A percentile compares a stretch with the other conserved stretches of the same genome.
These are phyloP conservation scores for Phytophthora pistaciae DNA, from an alignment of 352 stramenopile species.

Conservation along the genomic window DNA sequence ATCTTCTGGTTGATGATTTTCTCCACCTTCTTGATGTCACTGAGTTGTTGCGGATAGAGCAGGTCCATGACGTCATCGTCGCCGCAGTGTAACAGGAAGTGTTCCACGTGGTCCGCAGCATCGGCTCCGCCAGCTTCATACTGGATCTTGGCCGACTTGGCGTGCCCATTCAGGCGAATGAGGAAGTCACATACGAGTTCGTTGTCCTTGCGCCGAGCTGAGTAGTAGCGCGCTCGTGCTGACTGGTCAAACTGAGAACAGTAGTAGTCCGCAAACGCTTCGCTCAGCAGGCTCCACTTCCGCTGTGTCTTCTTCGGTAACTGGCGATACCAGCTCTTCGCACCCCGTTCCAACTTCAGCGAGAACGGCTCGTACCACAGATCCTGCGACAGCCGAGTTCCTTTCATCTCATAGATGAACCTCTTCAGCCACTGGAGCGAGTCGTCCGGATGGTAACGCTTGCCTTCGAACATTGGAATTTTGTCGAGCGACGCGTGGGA, in stretches of 20 bases:
- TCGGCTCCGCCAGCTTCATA: neutral
- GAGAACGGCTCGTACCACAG: conserved; percentile 18
- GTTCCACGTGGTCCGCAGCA: neutral
- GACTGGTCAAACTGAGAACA: neutral
- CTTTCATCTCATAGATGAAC: conserved; percentile 27
- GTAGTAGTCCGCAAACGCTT: neutral
- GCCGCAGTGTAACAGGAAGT: neutral
- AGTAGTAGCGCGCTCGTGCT: neutral
- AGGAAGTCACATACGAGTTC: neutral
- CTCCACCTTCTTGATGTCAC: neutral
- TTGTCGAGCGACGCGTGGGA: neutral
- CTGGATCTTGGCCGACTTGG: neutral
- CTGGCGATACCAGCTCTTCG: too few species aligned
- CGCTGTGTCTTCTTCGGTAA: too few species aligned
- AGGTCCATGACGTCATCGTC: neutral
- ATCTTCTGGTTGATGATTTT: neutral
- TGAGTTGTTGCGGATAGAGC: neutral
- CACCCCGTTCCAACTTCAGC: neutral
- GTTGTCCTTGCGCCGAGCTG: neutral
- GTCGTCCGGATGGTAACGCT: neutral
- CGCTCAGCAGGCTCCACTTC: too few species aligned
- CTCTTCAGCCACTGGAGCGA: conserved; percentile 13
- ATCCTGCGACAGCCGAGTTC: neutral
- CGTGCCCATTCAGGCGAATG: neutral
- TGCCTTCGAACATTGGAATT: neutral